Conservation (phyloP, 2,329 filamentous ascomycete species). For the Diaporthe velutina region DNA sequence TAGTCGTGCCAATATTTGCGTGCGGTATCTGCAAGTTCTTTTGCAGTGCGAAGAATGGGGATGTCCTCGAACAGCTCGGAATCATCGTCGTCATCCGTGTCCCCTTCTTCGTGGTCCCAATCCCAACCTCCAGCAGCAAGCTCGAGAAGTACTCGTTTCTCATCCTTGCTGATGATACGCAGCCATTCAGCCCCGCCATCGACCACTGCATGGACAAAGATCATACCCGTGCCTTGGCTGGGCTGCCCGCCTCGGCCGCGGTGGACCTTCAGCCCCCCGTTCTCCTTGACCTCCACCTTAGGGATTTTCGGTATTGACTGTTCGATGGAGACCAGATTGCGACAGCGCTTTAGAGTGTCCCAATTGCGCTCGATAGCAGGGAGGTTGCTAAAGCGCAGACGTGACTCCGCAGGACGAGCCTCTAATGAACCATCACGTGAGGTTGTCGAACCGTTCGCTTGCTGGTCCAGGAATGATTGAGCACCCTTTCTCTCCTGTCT, state of each 20-base stretch:
- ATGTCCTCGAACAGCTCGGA: slow-evolving; percentile 40
- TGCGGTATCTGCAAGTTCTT: slow-evolving; percentile 47
- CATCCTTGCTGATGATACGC: slow-evolving; percentile 49
- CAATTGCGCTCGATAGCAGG: slow-evolving; percentile 35
- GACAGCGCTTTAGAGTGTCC: slow-evolving; percentile 37
- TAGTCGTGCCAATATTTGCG: slow-evolving; percentile 45
- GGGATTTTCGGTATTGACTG: slow-evolving; percentile 19
- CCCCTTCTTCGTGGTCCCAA: slow-evolving; percentile 36
- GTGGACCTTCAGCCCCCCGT: slow-evolving; percentile 2
- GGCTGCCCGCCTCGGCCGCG: background rate
- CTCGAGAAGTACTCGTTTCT: slow-evolving; percentile 47
- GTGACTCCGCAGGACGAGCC: slow-evolving; percentile 29
- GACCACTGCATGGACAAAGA: slow-evolving; percentile 47
- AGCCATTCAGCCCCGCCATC: slow-evolving; percentile 51
- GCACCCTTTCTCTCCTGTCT: slow-evolving; percentile 28
- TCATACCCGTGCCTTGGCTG: background rate
- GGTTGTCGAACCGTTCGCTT: background rate
- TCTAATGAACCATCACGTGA: background rate
- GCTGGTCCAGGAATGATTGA: background rate
- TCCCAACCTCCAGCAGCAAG: slow-evolving; percentile 50
- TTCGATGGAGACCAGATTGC: slow-evolving; percentile 23
- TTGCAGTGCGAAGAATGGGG: slow-evolving; percentile 45
- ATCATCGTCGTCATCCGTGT: slow-evolving; percentile 36
- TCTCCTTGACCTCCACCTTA: slow-evolving; percentile 14
- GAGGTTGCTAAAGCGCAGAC: slow-evolving; percentile 37